phyloP scores from a whole-genome alignment of 139 green algal genomes.

The Volvox africanus region DNA sequence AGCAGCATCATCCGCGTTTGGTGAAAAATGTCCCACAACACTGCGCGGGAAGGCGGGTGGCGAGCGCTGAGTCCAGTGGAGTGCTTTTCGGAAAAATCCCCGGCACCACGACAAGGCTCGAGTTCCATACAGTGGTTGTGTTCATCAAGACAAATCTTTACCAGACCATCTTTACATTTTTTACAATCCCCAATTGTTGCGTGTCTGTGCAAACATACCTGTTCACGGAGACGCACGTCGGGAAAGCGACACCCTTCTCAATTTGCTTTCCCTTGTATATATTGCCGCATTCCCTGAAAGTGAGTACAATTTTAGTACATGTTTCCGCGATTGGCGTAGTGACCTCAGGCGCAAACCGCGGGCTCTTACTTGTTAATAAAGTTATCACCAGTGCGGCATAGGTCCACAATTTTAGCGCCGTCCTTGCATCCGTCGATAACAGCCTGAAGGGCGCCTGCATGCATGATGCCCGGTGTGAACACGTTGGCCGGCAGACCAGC shows the following conservation, averaged over 20 bases:
- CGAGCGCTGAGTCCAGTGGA: neutral
- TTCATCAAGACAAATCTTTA: too few species aligned
- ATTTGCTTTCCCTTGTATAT: slow-evolving; percentile 97
- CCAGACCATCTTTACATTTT: neutral
- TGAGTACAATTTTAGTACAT: neutral
- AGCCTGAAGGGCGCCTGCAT: slow-evolving; percentile 85
- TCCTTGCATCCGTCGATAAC: slow-evolving; percentile 83
- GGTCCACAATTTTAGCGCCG: slow-evolving; percentile 93
- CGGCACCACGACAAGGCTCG: too few species aligned
- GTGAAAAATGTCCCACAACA: slow-evolving; percentile 93
- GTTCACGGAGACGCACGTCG: slow-evolving; percentile 96
- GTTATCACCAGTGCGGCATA: slow-evolving; percentile 89
- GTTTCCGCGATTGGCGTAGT: neutral
- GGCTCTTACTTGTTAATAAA: slow-evolving; percentile 83
- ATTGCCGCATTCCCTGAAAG: slow-evolving; percentile 78
- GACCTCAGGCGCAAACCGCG: neutral
- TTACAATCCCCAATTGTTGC: neutral
- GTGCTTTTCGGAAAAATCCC: neutral
- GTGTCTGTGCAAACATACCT: slow-evolving; percentile 60
- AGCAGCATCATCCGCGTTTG: slow-evolving; percentile 76
- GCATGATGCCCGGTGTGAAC: neutral
- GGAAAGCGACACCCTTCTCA: slow-evolving; percentile 98
- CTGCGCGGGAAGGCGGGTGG: slow-evolving; percentile 60
- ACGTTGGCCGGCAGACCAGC: neutral
- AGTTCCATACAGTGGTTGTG: too few species aligned